A percentile compares a stretch with the other conserved stretches of the same genome.
Conservation (phyloP, 768 basidiomycete genomes). For the Tylopilus rubrobrunneus region DNA sequence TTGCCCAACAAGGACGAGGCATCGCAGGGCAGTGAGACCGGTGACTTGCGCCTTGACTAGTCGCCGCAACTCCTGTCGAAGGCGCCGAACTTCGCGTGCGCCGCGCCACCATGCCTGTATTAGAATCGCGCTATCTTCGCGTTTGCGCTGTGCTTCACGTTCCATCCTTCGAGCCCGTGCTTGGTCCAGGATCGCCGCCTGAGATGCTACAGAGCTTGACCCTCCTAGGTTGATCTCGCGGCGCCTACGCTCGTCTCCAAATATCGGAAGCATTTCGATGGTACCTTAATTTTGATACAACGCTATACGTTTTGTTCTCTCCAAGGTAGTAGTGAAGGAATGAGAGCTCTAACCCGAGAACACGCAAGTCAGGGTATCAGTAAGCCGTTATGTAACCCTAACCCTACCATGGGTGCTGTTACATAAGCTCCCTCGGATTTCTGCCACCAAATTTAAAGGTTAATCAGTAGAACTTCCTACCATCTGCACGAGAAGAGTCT, state of each 20-base stretch:
- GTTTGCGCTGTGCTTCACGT: constrained; percentile 50
- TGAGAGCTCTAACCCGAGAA: background rate
- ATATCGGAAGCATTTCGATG: constrained; percentile 39
- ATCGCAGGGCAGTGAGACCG: constrained; percentile 56
- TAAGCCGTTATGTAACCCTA: constrained; percentile 17
- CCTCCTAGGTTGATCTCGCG: constrained; percentile 80
- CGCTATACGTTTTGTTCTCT: background rate
- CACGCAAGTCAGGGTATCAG: background rate
- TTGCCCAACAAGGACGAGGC: constrained; percentile 57
- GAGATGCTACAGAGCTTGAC: constrained; percentile 44
- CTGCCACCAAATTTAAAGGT: no score
- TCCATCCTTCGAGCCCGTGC: constrained; percentile 60
- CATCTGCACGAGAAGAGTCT: no score
- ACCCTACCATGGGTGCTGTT: constrained; percentile 8
- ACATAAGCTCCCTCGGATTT: background rate
- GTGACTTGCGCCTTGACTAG: constrained; percentile 51
- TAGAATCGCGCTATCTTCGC: constrained; percentile 53
- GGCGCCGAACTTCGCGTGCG: constrained; percentile 35
- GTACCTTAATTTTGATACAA: background rate
- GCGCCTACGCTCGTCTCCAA: constrained; percentile 48
- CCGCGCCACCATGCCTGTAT: constrained; percentile 76
- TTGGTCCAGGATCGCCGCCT: constrained; percentile 55
- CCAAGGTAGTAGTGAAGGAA: background rate
- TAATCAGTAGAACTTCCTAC: no score
- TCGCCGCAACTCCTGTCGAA: constrained; percentile 43